Conservation (phyloP, 805 yeast genomes). For the Yarrowia sp. region DNA sequence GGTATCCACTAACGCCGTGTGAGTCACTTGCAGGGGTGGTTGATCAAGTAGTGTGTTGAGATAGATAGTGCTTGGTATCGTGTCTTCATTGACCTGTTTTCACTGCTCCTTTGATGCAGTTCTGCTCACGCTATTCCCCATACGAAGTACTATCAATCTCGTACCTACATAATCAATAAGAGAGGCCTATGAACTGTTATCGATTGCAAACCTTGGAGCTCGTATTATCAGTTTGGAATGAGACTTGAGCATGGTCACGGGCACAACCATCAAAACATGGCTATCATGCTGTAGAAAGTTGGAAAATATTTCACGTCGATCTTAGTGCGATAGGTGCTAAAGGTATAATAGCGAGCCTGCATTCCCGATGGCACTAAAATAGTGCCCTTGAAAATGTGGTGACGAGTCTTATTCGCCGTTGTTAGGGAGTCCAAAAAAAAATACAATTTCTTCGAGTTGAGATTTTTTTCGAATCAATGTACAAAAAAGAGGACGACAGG, state of each 20-base stretch:
- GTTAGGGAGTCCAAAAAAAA: neutral
- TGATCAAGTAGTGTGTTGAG: no score
- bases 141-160: no score
- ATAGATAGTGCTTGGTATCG: no score
- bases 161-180: no score
- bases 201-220: constrained; percentile 7
- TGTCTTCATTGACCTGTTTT: no score
- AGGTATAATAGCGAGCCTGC: no score
- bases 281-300: neutral
- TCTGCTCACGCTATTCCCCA: no score
- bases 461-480: no score
- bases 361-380: no score
- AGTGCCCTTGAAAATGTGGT: no score
- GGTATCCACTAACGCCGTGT: neutral
- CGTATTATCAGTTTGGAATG: constrained; percentile 9
- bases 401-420: no score
- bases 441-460: neutral
- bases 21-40: neutral
- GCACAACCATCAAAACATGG: constrained; percentile 3
- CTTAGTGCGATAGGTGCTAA: neutral
- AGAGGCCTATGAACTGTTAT: neutral
- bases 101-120: no score
- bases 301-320: neutral
- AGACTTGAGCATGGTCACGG: constrained; percentile 9
- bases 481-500: constrained; percentile 36